A percentile compares a stretch with the other conserved stretches of the same genome.
Conservation (phyloP, 257 asterid species). For the Capsicum rhomboideum region DNA sequence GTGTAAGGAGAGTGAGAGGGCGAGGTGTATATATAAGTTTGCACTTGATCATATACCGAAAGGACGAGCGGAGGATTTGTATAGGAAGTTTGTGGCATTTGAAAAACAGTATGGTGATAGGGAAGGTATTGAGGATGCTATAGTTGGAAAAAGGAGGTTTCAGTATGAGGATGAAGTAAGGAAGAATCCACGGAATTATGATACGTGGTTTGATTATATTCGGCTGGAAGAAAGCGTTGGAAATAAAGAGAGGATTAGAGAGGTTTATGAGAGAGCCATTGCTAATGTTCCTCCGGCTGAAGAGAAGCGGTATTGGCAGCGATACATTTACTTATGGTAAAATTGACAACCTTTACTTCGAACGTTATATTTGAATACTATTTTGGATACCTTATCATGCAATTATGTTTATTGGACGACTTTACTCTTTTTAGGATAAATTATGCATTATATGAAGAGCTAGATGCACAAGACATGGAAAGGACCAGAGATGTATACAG, state of each 20-base stretch:
- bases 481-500: constrained; percentile 89
- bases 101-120: constrained; percentile 90
- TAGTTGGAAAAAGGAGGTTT: constrained; percentile 84
- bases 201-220: constrained; percentile 85
- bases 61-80: constrained; percentile 84
- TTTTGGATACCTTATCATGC: not conserved
- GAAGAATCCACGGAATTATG: constrained; percentile 80
- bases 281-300: constrained; percentile 91
- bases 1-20: constrained; percentile 89
- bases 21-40: constrained; percentile 69
- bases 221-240: constrained; percentile 79
- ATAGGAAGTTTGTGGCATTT: constrained; percentile 80
- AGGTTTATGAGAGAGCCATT: constrained; percentile 83
- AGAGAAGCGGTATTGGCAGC: constrained; percentile 92
- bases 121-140: constrained; percentile 93
- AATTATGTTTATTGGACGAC: constrained; percentile 13
- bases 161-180: constrained; percentile 84
- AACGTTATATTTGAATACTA: not conserved
- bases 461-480: constrained; percentile 70
- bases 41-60: constrained; percentile 90
- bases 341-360: constrained; percentile 2
- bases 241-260: constrained; percentile 55
- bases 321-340: constrained; percentile 87
- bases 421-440: constrained; percentile 54
- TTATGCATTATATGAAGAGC: constrained; percentile 83